Conservation (phyloP, 352 stramenopile species). For the Phytophthora pini region DNA sequence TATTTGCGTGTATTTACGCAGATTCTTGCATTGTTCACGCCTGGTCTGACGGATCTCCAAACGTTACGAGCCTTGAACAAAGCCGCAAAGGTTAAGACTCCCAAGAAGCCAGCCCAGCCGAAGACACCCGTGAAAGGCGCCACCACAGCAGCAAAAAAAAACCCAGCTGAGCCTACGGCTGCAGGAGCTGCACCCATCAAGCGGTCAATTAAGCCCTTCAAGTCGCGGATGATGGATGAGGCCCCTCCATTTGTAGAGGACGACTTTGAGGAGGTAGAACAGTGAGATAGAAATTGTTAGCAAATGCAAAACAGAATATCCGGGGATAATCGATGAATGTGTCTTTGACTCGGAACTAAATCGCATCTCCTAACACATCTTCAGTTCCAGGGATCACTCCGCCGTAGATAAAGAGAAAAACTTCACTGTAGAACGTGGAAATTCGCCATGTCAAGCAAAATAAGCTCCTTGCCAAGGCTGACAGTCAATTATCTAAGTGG, state of each 20-base stretch:
- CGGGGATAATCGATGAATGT: too few species aligned
- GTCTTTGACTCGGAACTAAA: too few species aligned
- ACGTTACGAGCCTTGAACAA: constrained; percentile 77
- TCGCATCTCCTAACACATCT: too few species aligned
- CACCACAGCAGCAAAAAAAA: constrained; percentile 50
- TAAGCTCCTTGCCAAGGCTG: too few species aligned
- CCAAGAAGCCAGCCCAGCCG: constrained; percentile 48
- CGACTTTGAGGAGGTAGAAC: constrained; percentile 76
- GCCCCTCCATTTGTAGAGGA: constrained; percentile 55
- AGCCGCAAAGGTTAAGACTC: constrained; percentile 62
- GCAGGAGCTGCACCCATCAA: constrained; percentile 39
- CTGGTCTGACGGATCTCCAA: constrained; percentile 68
- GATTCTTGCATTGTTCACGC: constrained; percentile 68
- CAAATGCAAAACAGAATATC: constrained; percentile 4
- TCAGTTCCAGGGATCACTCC: too few species aligned
- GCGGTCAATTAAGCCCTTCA: constrained; percentile 75
- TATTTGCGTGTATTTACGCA: constrained; percentile 22
- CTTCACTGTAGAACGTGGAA: too few species aligned
- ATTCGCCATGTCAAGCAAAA: too few species aligned
- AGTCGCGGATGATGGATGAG: constrained; percentile 82
- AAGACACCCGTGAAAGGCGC: constrained; percentile 36
- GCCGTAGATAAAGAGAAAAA: too few species aligned
- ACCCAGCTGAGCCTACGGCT: constrained; percentile 27
- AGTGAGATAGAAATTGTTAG: constrained; percentile 26
- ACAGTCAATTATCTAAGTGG: too few species aligned